phyloP scores from a whole-genome alignment of 2,329 filamentous ascomycete genomes.

The Beauveria sp. region DNA sequence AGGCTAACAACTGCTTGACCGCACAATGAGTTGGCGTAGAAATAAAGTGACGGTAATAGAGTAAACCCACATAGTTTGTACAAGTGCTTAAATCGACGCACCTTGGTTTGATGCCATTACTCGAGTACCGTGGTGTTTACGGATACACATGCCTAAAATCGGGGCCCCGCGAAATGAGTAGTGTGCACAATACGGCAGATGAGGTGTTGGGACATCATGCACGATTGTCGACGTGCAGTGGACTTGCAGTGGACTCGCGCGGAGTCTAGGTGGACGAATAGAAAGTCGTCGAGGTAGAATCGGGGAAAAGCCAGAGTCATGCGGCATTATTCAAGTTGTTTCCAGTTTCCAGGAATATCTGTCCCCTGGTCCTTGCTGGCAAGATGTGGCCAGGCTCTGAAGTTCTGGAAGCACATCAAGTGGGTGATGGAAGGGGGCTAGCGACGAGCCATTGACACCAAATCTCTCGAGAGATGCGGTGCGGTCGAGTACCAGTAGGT shows the following conservation, averaged over 20 bases:
- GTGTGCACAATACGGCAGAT: slow-evolving; percentile 5
- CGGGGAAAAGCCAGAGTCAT: background rate
- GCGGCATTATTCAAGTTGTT: slow-evolving; percentile 8
- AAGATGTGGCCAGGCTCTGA: background rate
- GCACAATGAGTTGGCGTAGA: background rate
- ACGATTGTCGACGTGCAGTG: slow-evolving; percentile 8
- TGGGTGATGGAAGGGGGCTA: background rate
- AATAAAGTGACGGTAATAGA: background rate
- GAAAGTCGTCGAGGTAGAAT: background rate
- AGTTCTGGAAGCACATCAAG: background rate
- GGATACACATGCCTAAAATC: slow-evolving; percentile 1
- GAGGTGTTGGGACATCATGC: background rate
- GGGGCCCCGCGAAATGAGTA: slow-evolving; percentile 8
- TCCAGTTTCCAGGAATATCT: background rate
- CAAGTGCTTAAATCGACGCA: background rate
- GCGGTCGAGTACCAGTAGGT: background rate
- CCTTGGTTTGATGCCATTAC: slow-evolving; percentile 4
- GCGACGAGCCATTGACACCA: background rate
- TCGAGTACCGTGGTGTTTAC: background rate
- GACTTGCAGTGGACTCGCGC: slow-evolving; percentile 3
- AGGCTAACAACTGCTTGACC: background rate
- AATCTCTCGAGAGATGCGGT: background rate
- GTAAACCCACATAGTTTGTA: background rate
- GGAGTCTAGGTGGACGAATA: slow-evolving; percentile 1
- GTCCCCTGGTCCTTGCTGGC: background rate